Percentiles rank a stretch among this genome's conserved stretches.
Conservation (phyloP, 2,329 filamentous ascomycete species). For the Fusarium sp. region DNA sequence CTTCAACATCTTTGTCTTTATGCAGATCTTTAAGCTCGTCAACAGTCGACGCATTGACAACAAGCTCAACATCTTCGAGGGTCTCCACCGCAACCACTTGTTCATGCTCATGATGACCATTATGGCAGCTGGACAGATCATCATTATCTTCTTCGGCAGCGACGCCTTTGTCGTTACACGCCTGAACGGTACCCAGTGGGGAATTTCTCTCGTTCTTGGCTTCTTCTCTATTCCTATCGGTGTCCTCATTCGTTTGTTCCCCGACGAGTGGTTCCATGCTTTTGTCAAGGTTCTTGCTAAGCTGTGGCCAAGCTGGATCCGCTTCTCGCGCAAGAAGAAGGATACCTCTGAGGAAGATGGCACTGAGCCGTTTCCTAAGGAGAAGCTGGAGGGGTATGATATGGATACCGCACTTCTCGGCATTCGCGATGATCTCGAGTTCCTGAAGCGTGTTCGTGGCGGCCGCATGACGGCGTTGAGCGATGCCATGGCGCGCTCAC, state of each 20-base stretch:
- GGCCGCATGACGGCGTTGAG: conserved; percentile 33
- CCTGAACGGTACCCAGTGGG: conserved; percentile 80
- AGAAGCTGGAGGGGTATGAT: conserved; percentile 33
- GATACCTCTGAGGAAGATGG: conserved; percentile 13
- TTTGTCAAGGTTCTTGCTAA: conserved; percentile 16
- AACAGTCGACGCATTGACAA: conserved; percentile 80
- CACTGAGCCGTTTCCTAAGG: not conserved
- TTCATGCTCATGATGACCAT: conserved; percentile 47
- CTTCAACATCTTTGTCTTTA: conserved; percentile 78
- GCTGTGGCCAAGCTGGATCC: conserved; percentile 34
- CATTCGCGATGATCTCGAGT: conserved; percentile 35
- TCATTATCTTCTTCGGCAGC: conserved; percentile 53
- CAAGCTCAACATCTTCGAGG: conserved; percentile 88
- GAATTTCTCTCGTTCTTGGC: conserved; percentile 79
- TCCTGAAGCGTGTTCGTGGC: conserved; percentile 28
- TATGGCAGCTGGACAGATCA: conserved; percentile 40
- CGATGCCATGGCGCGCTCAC: conserved; percentile 29
- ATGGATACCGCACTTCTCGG: conserved; percentile 31
- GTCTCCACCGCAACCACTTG: conserved; percentile 50
- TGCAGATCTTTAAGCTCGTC: conserved; percentile 77
- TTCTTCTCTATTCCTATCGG: conserved; percentile 78
- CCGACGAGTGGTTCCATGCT: conserved; percentile 64
- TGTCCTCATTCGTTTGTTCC: conserved; percentile 78
- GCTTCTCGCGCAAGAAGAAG: conserved; percentile 31
- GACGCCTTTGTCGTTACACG: conserved; percentile 73